A percentile compares a stretch with the other conserved stretches of the same genome.
Evolutionary conservation across 495 filamentous ascomycete genomes (phyloP).

Genomic region (Glutinoglossum americanum): DNA sequence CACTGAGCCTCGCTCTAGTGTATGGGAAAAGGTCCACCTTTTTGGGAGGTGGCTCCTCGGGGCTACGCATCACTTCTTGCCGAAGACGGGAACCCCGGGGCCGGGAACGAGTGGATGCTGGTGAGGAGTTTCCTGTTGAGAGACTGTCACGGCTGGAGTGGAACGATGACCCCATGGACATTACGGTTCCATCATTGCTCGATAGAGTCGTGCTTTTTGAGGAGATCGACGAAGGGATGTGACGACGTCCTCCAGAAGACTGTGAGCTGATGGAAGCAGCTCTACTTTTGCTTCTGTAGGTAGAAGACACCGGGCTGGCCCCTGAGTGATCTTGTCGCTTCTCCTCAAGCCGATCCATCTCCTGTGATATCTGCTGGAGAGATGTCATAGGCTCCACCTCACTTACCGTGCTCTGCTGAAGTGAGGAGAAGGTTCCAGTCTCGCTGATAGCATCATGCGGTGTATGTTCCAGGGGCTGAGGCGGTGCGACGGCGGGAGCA

Average conservation of each 20-base stretch:
- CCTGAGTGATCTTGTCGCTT: conserved; percentile 23
- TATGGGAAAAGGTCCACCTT: conserved; percentile 39
- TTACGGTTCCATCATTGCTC: conserved; percentile 33
- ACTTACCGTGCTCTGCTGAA: background rate
- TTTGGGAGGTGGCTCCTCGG: conserved; percentile 25
- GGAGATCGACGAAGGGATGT: conserved; percentile 20
- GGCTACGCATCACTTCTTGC: conserved; percentile 55
- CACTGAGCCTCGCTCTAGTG: conserved; percentile 51
- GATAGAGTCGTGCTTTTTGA: conserved; percentile 28
- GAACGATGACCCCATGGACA: conserved; percentile 38
- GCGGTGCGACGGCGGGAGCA: background rate
- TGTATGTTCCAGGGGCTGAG: background rate
- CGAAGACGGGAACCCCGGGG: conserved; percentile 49
- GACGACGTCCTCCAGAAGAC: conserved; percentile 15
- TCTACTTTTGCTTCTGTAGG: conserved; percentile 13
- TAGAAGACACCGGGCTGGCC: conserved; percentile 18
- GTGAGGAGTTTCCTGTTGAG: conserved; percentile 43
- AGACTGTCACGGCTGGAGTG: conserved; percentile 31
- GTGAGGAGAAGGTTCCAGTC: background rate
- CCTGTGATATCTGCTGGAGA: conserved; percentile 38
- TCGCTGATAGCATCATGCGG: background rate
- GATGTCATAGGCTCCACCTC: conserved; percentile 26
- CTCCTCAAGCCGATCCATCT: conserved; percentile 33
- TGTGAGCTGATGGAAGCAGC: conserved; percentile 23
- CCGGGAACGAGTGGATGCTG: conserved; percentile 28